Base-by-base conservation (phyloP, 768 basidiomycete species). In the Boletus pseudo-olivaceus region DNA sequence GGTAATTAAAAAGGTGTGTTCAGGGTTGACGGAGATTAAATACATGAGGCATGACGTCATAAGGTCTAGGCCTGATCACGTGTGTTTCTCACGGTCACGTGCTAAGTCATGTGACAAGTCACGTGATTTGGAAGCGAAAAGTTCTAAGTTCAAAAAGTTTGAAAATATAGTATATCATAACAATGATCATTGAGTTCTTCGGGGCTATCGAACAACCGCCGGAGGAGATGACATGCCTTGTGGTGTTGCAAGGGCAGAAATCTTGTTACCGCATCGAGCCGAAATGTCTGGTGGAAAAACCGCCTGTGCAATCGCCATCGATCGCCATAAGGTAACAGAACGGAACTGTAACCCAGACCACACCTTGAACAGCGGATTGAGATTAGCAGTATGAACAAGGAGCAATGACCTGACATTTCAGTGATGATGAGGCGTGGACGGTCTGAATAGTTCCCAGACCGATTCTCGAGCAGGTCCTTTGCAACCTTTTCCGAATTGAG, bases 201-300 rank as follows among this genome's bases (percentile, higher is more conserved):
- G 19, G 73, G 72, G 7, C 59, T 42, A n/a, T 68, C 61, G 2
- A 75, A 27, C 15, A 78, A 60, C 8, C 60, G 65, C 5, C 54
- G 63, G 35, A 77, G 67, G 34, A 74, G 60, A 1, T 49, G 54
- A 45, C 72, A 67, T 12, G 67, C 58, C 23, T 65, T 67, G 44
- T 61, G 64, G 7, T 71, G 48, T 27, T 67, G 66, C 27, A 64
- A 46, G 1, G 67, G 67, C 11, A 64, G 57, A 55, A 69, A 72
- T 43, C 61, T 62, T 7, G 47, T 39, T 0, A 57, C 56, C 0
- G 49, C 63, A 1, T 48, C 41, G 17, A 51, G 20, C 47, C 42
- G 40, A 26, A 64, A 61, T 0, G 62, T 50, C 9, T 62, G 61
- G 20, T 65, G 61, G 8, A 67, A 53, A 23, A 67, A 51, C 2